Evolutionary conservation across 2,329 filamentous ascomycete genomes (phyloP).

Genomic region (Hypocrella siamensis): DNA sequence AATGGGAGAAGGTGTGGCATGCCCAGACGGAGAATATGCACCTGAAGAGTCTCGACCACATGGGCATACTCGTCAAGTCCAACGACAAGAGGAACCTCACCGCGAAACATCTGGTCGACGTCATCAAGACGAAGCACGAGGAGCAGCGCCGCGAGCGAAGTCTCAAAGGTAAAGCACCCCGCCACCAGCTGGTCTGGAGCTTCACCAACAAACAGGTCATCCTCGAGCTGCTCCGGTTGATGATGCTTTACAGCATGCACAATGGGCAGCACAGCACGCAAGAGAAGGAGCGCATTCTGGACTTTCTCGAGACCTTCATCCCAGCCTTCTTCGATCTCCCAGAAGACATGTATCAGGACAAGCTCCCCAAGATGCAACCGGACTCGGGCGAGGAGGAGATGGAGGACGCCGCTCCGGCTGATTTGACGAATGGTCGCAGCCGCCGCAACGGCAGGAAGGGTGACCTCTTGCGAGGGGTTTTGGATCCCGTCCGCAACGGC

Average conservation of each 20-base stretch:
- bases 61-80: conserved; percentile 78
- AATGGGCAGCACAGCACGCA: conserved; percentile 55
- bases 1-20: conserved; percentile 99
- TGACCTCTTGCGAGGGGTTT: conserved; percentile 69
- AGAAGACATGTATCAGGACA: conserved; percentile 51
- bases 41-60: conserved; percentile 91
- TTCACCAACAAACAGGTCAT: conserved; percentile 59
- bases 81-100: conserved; percentile 85
- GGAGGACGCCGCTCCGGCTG: conserved; percentile 57
- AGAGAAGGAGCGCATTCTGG: conserved; percentile 58
- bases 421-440: conserved; percentile 51
- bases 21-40: conserved; percentile 90
- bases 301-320: conserved; percentile 64
- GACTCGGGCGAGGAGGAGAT: conserved; percentile 62
- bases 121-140: conserved; percentile 85
- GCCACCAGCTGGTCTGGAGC: conserved; percentile 60
- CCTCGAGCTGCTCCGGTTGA: conserved; percentile 43
- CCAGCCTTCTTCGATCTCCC: conserved; percentile 63
- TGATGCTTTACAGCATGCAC: conserved; percentile 48
- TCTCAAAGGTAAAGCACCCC: conserved; percentile 43
- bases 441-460: conserved; percentile 63
- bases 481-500: conserved; percentile 62
- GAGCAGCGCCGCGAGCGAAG: conserved; percentile 65
- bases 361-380: conserved; percentile 52
- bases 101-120: conserved; percentile 75